phyloP scores from a whole-genome alignment of 1,284 basidiomycete species.

The Bondarzewia mesenterica region DNA sequence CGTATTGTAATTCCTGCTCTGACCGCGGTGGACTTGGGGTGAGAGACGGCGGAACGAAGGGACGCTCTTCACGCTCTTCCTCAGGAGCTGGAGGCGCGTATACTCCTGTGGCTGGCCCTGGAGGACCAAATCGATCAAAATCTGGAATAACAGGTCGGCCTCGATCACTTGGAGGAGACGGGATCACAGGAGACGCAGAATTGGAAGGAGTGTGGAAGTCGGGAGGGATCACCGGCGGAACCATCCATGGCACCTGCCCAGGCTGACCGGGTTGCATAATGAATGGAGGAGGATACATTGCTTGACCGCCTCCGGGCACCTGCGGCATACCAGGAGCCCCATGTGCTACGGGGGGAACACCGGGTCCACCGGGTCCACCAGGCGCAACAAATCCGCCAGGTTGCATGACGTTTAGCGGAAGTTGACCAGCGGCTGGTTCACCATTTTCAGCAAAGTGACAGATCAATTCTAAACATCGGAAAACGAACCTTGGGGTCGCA shows the following conservation, averaged over 20 bases:
- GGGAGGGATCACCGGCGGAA: constrained; percentile 8
- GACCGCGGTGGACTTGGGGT: not conserved
- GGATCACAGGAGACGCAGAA: constrained; percentile 6
- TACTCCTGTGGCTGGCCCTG: not conserved
- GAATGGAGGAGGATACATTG: not conserved
- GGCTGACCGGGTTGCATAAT: not conserved
- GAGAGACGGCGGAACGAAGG: not conserved
- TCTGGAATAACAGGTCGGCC: constrained; percentile 5
- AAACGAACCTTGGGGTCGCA: constrained; percentile 12
- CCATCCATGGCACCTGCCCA: not conserved
- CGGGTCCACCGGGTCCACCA: not conserved
- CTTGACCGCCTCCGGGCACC: not conserved
- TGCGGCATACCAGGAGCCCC: not conserved
- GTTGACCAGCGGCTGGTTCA: not conserved
- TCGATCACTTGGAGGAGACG: constrained; percentile 6
- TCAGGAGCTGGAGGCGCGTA: not conserved
- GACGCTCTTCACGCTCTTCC: not conserved
- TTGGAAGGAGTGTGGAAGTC: constrained; percentile 5
- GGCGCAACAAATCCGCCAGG: not conserved
- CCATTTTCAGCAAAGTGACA: not conserved
- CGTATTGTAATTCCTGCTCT: not conserved
- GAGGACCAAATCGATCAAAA: not conserved
- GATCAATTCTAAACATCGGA: not conserved
- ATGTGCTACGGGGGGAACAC: not conserved
- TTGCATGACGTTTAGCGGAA: not conserved